A percentile compares a stretch with the other conserved stretches of the same genome.
Conservation (phyloP, 2,329 filamentous ascomycete species). For the Dothidotthia symphoricarpi region DNA sequence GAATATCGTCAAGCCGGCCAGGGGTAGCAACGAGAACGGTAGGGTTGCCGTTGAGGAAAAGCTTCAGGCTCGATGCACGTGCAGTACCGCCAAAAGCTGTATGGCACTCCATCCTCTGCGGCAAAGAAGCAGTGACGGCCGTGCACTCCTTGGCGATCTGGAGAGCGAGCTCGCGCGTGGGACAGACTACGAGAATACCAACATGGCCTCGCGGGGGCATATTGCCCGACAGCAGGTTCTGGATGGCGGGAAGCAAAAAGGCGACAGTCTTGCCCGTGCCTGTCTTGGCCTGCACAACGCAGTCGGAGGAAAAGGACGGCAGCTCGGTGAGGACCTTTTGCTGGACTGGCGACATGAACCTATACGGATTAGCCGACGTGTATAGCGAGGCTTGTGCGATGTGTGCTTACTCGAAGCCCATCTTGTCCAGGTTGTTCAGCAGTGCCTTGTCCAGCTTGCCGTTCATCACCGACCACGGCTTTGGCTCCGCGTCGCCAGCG, state of each 20-base stretch:
- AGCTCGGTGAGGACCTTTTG: conserved; percentile 54
- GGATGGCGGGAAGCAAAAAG: conserved; percentile 50
- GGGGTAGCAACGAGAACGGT: conserved; percentile 51
- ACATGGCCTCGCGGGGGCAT: conserved; percentile 40
- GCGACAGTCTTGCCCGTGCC: conserved; percentile 53
- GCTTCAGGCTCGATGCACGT: conserved; percentile 32
- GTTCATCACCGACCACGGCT: conserved; percentile 30
- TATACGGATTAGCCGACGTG: conserved; percentile 19
- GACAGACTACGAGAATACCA: conserved; percentile 49
- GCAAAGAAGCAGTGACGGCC: conserved; percentile 44
- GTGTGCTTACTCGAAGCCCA: conserved; percentile 40
- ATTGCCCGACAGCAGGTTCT: conserved; percentile 44
- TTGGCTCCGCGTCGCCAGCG: conserved; percentile 20
- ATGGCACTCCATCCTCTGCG: conserved; percentile 44
- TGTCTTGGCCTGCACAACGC: conserved; percentile 55
- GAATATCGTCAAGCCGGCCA: conserved; percentile 49
- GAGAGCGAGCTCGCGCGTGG: conserved; percentile 51
- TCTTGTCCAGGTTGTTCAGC: conserved; percentile 34
- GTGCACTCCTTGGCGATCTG: conserved; percentile 52
- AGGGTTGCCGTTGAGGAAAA: conserved; percentile 38
- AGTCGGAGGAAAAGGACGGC: conserved; percentile 51
- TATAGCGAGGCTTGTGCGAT: background rate
- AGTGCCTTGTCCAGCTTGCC: conserved; percentile 27
- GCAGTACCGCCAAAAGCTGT: conserved; percentile 47
- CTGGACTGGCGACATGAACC: conserved; percentile 55